phyloP scores from a whole-genome alignment of 2,329 filamentous ascomycete genomes.

The Alternaria longipes region DNA sequence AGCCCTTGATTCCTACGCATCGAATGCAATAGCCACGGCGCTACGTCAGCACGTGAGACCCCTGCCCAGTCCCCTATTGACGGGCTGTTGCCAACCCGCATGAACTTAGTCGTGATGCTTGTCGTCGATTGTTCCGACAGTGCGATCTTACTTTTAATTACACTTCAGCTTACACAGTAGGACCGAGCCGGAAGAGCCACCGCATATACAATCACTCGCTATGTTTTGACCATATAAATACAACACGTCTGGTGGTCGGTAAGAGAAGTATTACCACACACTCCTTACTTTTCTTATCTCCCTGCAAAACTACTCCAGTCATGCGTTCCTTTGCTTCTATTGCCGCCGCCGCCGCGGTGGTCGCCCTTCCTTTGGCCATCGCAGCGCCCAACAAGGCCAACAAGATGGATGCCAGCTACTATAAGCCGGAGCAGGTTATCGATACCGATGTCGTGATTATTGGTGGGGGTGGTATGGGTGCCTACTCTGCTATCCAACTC shows the following conservation, averaged over 20 bases:
- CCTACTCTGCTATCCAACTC: slow-evolving; percentile 54
- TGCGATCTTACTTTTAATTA: slow-evolving; percentile 2
- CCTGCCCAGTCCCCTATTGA: neutral
- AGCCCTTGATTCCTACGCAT: neutral
- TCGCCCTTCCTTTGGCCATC: slow-evolving; percentile 6
- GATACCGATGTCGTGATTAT: slow-evolving; percentile 49
- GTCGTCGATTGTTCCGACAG: neutral
- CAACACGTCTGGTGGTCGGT: neutral
- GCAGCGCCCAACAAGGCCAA: slow-evolving; percentile 3
- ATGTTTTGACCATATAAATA: neutral
- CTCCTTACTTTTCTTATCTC: neutral
- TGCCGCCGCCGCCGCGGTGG: slow-evolving; percentile 8
- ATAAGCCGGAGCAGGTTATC: slow-evolving; percentile 4
- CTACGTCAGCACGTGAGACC: neutral
- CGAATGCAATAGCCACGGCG: neutral
- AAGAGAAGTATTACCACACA: neutral
- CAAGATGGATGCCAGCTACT: slow-evolving; percentile 7
- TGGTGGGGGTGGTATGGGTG: slow-evolving; percentile 55
- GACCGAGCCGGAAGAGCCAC: slow-evolving; percentile 1
- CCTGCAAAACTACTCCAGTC: neutral
- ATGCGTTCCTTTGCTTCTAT: slow-evolving; percentile 4
- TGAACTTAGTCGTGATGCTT: neutral
- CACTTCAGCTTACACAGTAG: neutral
- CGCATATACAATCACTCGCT: neutral
- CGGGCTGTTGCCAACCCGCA: neutral